These are phyloP conservation scores for Russula abietina DNA, from an alignment of 768 basidiomycete genomes.

Conservation along the genomic window DNA sequence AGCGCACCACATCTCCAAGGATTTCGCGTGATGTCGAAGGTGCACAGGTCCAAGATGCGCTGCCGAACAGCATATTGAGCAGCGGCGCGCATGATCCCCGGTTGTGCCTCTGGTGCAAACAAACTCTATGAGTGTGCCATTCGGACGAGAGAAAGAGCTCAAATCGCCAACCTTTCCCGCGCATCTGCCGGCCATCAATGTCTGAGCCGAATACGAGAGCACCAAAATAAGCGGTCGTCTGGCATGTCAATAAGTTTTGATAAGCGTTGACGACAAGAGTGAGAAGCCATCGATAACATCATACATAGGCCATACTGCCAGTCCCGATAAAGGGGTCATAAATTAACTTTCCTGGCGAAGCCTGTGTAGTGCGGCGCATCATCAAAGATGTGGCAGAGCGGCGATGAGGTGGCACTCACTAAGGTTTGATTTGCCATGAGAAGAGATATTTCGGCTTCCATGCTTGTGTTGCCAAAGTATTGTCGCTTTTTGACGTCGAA, in stretches of 20 bases:
- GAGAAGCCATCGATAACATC: conserved; percentile 29
- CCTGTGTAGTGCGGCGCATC: conserved; percentile 39
- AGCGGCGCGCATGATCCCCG: conserved; percentile 78
- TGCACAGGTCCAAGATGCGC: conserved; percentile 76
- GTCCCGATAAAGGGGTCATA: conserved; percentile 97
- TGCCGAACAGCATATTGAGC: conserved; percentile 72
- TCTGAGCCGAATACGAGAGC: conserved; percentile 86
- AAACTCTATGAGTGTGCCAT: neutral
- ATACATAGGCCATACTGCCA: conserved; percentile 84
- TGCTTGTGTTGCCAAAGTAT: conserved; percentile 94
- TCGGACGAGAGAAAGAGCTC: neutral
- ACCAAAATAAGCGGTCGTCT: conserved; percentile 88
- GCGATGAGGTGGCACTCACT: conserved; percentile 37
- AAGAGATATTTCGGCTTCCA: conserved; percentile 94
- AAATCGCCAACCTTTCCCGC: conserved; percentile 65
- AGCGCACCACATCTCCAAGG: conserved; percentile 86
- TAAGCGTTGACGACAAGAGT: neutral
- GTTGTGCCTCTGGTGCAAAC: conserved; percentile 33
- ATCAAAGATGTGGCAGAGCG: neutral
- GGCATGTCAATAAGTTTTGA: neutral
- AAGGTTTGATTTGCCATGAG: conserved; percentile 96
- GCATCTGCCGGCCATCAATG: conserved; percentile 96
- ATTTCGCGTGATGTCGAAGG: conserved; percentile 88
- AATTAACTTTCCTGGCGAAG: conserved; percentile 80
- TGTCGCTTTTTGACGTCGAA: conserved; percentile 87